phyloP scores from a whole-genome alignment of 2,329 filamentous ascomycete species.

The Fusarium goolgardi region DNA sequence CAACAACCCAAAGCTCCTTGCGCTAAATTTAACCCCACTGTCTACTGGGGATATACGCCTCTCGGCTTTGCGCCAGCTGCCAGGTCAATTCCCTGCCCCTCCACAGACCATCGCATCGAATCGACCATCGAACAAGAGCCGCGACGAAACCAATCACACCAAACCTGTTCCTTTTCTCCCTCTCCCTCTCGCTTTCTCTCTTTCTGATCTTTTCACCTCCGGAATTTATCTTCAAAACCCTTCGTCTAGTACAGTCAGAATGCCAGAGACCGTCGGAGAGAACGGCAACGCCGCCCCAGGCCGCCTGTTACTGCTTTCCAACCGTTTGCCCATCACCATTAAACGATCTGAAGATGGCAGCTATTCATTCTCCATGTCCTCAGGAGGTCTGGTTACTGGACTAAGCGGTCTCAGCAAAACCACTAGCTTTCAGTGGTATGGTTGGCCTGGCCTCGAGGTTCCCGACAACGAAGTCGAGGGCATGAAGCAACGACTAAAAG shows the following conservation, averaged over 20 bases:
- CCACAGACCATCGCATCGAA: constrained; percentile 40
- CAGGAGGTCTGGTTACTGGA: constrained; percentile 93
- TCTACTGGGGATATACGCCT: constrained; percentile 44
- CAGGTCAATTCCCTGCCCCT: constrained; percentile 46
- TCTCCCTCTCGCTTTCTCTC: constrained; percentile 8
- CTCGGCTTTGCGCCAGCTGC: constrained; percentile 37
- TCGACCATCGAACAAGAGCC: constrained; percentile 36
- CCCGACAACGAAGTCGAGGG: constrained; percentile 82
- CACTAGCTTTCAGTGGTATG: constrained; percentile 97
- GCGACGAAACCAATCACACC: constrained; percentile 28
- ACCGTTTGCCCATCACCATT: constrained; percentile 95
- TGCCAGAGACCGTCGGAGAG: constrained; percentile 54
- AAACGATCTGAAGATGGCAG: constrained; percentile 91
- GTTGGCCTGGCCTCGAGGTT: constrained; percentile 94
- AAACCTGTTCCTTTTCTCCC: constrained; percentile 15
- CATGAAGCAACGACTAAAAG: constrained; percentile 81
- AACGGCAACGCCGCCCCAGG: constrained; percentile 53
- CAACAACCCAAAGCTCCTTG: constrained; percentile 42
- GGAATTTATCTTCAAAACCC: constrained; percentile 1
- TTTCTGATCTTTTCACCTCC: constrained; percentile 5
- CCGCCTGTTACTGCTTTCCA: constrained; percentile 86
- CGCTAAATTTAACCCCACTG: constrained; percentile 44
- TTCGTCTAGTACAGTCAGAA: constrained; percentile 38
- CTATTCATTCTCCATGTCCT: constrained; percentile 96
- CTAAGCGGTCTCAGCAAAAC: constrained; percentile 91